Evolutionary conservation across 441 rosid species (phyloP), one percentile per base, ranked within the genome.

Genomic region (Manihot esculenta): DNA sequence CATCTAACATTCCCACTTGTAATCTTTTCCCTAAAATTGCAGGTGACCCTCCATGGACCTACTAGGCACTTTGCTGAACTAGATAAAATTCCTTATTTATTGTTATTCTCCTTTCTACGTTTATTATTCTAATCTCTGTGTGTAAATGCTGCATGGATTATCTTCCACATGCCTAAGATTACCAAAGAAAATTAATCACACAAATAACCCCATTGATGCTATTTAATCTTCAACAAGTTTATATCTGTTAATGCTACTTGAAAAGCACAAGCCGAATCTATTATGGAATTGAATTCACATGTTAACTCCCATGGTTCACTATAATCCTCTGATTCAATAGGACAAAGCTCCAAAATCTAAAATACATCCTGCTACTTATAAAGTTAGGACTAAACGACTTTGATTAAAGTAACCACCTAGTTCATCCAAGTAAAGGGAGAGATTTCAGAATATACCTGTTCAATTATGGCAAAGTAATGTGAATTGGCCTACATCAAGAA

Each of bases 401-500:
- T 57, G 47, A 63, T 41, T 24, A 72, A 48, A 18, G 12, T 15
- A 64, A 66, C 27, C 53, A 14, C 49, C 51, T 54, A 26, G 50
- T 45, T 14, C 27, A 48, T 15, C n/a, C 66, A 56, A 24, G 47
- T 3, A 35, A 50, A 72, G 48, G 5, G 50, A 72, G 18, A 58
- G 66, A 3, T 45, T 66, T 13, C 6, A 81, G 62, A 3, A 30
- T 6, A 64, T 78, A 92, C 99, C 99, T 95, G 97, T 80, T 95
- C 99, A 56, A 95, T 91, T 77, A 95, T 88, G 77, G 98, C 88
- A 85, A 81, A 95, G 75, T 82, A 95, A 84, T 95, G 99, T 54
- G 99, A 95, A 86, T 95, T 95, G 53, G 99, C 99, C 99, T 95
- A 83, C 86, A 88, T 30, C 44, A 63, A 74, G 78, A 61, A 82